Evolutionary conservation across 2,329 filamentous ascomycete species (phyloP).

Genomic region (Reticulascus tulasneorum): DNA sequence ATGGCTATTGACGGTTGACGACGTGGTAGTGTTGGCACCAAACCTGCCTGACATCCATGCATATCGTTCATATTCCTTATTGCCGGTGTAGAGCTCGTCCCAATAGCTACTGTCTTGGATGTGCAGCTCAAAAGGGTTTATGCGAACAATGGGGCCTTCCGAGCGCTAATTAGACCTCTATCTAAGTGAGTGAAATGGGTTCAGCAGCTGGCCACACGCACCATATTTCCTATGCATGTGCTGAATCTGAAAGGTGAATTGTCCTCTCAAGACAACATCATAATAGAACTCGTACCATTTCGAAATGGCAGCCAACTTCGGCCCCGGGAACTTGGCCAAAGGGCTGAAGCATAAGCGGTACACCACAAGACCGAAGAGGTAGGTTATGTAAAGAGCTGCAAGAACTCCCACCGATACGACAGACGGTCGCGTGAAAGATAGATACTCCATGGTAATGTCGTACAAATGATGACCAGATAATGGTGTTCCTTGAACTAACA

Average conservation of each 20-base stretch:
- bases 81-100: conserved; percentile 16
- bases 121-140: conserved; percentile 26
- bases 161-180: too few species aligned
- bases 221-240: conserved; percentile 31
- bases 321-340: conserved; percentile 25
- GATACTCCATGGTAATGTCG: too few species aligned
- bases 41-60: conserved; percentile 12
- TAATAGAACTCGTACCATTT: conserved; percentile 28
- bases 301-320: conserved; percentile 25
- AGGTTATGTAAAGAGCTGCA: too few species aligned
- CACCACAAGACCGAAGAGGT: conserved; percentile 5
- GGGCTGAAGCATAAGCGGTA: conserved; percentile 21
- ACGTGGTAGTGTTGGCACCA: conserved; percentile 2
- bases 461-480: too few species aligned
- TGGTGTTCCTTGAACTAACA: too few species aligned
- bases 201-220: too few species aligned
- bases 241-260: conserved; percentile 23
- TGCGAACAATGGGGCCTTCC: conserved; percentile 33
- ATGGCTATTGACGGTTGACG: conserved; percentile 28
- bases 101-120: conserved; percentile 21
- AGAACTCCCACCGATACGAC: too few species aligned
- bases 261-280: conserved; percentile 21
- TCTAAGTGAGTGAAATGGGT: too few species aligned
- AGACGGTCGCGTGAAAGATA: too few species aligned
- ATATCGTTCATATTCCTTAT: conserved; percentile 2